Evolutionary conservation across 1,284 basidiomycete genomes (phyloP).

Genomic region (Fistulina hepatica): DNA sequence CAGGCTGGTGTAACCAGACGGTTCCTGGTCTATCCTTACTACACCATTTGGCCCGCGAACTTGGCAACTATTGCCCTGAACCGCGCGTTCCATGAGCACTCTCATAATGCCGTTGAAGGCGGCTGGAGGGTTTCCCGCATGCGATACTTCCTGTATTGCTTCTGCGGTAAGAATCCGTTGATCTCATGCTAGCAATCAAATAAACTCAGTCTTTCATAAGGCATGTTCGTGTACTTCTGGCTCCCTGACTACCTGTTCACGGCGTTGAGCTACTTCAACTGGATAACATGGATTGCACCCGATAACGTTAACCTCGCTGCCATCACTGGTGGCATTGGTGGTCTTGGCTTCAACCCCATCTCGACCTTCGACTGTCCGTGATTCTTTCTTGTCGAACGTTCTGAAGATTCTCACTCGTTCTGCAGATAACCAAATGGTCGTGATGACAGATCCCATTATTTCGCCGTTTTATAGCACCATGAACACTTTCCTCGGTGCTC

Average conservation of each 20-base stretch:
- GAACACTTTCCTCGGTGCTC: constrained; percentile 5
- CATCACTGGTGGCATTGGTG: constrained; percentile 18
- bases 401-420: too few relatives aligned
- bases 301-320: constrained; percentile 34
- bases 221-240: constrained; percentile 25
- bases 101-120: constrained; percentile 15
- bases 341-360: constrained; percentile 13
- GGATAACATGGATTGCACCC: constrained; percentile 53
- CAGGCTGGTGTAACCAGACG: constrained; percentile 45
- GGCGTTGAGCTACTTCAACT: constrained; percentile 36
- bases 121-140: too few relatives aligned
- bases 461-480: constrained; percentile 4
- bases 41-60: constrained; percentile 11
- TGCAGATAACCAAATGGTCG: too few relatives aligned
- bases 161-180: too few relatives aligned
- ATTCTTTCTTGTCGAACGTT: too few relatives aligned
- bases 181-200: too few relatives aligned
- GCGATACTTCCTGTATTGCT: constrained; percentile 30
- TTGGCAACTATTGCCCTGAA: constrained; percentile 9
- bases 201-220: too few relatives aligned
- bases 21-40: constrained; percentile 44
- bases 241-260: constrained; percentile 30
- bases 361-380: constrained; percentile 11
- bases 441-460: too few relatives aligned
- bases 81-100: constrained; percentile 24